phyloP scores from a whole-genome alignment of 2,329 filamentous ascomycete species.

The Whalleya microplaca region DNA sequence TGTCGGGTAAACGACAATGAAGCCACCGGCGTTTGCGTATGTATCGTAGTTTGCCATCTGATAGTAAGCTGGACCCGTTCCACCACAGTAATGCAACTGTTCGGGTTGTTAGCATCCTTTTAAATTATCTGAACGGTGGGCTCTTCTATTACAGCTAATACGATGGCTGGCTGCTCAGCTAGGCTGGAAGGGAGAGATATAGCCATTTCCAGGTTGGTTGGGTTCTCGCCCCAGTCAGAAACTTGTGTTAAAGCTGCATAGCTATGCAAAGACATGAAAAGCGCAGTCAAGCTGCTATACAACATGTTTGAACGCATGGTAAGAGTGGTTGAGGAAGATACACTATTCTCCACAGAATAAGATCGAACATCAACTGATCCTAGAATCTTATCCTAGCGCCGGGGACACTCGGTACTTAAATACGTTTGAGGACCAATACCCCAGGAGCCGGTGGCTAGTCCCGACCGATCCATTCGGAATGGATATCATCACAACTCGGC shows the following conservation, averaged over 20 bases:
- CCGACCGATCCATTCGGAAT: no score
- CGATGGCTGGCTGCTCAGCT: constrained; percentile 19
- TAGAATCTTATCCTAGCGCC: no score
- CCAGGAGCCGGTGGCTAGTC: no score
- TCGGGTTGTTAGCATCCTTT: background rate
- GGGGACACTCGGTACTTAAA: no score
- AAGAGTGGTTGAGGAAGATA: background rate
- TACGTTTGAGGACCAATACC: no score
- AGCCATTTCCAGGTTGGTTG: constrained; percentile 25
- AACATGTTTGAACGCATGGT: constrained; percentile 11
- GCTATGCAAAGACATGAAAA: constrained; percentile 8
- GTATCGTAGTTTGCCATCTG: constrained; percentile 20
- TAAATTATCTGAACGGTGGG: background rate
- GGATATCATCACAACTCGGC: no score
- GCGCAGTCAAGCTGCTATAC: constrained; percentile 4
- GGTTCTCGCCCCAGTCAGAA: constrained; percentile 24
- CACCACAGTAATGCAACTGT: constrained; percentile 28
- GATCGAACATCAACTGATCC: no score
- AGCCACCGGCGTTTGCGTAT: constrained; percentile 23
- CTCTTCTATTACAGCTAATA: constrained; percentile 22
- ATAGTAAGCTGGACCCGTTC: constrained; percentile 20
- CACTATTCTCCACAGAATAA: background rate
- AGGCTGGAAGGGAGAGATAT: constrained; percentile 19
- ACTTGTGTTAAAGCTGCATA: constrained; percentile 23
- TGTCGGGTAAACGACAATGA: constrained; percentile 28